These are phyloP conservation scores for Tripterygium wilfordii DNA, from an alignment of 177 flowering plant species.

Conservation along the genomic window DNA sequence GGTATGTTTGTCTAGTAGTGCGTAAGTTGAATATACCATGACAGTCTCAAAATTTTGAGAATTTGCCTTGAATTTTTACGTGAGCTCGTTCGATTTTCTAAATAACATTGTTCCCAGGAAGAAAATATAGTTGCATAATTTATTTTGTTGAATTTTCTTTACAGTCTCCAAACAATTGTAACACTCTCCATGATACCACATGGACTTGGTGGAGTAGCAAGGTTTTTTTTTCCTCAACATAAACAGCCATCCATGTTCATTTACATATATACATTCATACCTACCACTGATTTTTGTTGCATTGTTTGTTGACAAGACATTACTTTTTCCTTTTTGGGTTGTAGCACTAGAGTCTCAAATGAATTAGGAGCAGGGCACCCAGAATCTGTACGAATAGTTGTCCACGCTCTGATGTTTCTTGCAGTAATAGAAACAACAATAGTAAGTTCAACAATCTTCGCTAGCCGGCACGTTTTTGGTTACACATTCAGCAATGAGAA, in stretches of 20 bases:
- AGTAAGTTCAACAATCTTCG: constrained; percentile 39
- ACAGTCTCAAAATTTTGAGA: too few species aligned
- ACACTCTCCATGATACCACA: constrained; percentile 62
- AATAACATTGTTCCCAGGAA: too few species aligned
- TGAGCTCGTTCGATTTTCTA: too few species aligned
- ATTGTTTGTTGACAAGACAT: not conserved
- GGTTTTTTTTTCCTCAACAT: constrained; percentile 28
- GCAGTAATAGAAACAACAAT: constrained; percentile 29
- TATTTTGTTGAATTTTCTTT: not conserved
- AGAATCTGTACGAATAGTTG: constrained; percentile 52
- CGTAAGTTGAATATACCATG: too few species aligned
- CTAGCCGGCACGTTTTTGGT: constrained; percentile 45
- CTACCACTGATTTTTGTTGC: not conserved
- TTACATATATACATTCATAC: not conserved
- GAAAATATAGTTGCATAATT: too few species aligned
- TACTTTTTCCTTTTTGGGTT: not conserved
- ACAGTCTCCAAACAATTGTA: constrained; percentile 52
- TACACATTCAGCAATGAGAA: constrained; percentile 60
- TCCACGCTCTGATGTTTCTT: constrained; percentile 29
- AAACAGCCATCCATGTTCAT: not conserved
- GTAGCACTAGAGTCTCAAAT: constrained; percentile 79
- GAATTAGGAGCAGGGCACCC: constrained; percentile 80
- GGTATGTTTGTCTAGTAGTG: constrained; percentile 22
- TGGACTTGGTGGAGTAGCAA: constrained; percentile 65
- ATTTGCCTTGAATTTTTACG: too few species aligned